Conservation (phyloP, 306 rosid genomes). For the Canavalia ensiformis region DNA sequence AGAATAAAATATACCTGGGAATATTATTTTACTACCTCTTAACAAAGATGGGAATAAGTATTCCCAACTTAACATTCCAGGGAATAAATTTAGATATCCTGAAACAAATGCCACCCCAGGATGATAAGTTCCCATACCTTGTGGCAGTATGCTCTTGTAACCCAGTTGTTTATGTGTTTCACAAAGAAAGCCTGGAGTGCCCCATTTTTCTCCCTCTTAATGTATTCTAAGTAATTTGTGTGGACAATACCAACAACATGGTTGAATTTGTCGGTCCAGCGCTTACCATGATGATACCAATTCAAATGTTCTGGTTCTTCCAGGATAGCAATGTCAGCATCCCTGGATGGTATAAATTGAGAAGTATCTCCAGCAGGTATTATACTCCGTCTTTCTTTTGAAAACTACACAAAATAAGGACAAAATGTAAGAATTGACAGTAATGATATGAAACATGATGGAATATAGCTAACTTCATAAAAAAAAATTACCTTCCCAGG, state of each 20-base stretch:
- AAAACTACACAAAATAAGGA: slow-evolving; percentile 65
- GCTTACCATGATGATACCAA: slow-evolving; percentile 98
- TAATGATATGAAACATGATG: slow-evolving; percentile 32
- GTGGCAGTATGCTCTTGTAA: slow-evolving; percentile 85
- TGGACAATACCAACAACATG: slow-evolving; percentile 98
- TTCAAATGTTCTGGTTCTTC: slow-evolving; percentile 98
- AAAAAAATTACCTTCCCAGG: slow-evolving; percentile 85
- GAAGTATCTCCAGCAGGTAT: slow-evolving; percentile 97
- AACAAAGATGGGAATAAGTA: too few species aligned
- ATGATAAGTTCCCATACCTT: slow-evolving; percentile 64
- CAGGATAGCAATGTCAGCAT: slow-evolving; percentile 93
- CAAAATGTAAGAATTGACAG: slow-evolving; percentile 47
- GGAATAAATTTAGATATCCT: too few species aligned
- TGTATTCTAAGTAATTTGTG: slow-evolving; percentile 95
- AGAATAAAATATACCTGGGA: too few species aligned
- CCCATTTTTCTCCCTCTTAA: slow-evolving; percentile 96
- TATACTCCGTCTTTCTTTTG: slow-evolving; percentile 86
- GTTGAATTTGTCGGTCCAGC: slow-evolving; percentile 96
- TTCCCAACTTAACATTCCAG: too few species aligned
- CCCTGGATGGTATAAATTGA: slow-evolving; percentile 87
- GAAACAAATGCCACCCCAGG: background rate
- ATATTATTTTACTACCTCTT: too few species aligned
- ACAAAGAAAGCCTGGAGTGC: slow-evolving; percentile 92
- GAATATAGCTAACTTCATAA: slow-evolving; percentile 37
- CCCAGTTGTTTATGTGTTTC: slow-evolving; percentile 98